These are phyloP conservation scores for Colletotrichum godetiae DNA, from an alignment of 2,329 filamentous ascomycete genomes.

Conservation along the genomic window DNA sequence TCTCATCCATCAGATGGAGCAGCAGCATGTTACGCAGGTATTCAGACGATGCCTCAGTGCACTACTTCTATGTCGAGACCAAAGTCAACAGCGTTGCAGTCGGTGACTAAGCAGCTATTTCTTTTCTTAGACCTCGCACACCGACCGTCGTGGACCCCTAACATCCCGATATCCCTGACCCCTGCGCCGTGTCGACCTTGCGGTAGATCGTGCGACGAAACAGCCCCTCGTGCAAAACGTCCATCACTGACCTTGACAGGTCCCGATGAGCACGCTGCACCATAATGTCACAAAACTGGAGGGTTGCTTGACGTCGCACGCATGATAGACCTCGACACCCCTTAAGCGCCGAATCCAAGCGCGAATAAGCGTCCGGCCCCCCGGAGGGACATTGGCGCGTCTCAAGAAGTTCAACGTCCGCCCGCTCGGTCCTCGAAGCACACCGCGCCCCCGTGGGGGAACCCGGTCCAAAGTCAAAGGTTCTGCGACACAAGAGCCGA, in stretches of 20 bases:
- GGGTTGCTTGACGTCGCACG: constrained; percentile 19
- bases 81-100: neutral
- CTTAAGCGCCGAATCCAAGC: constrained; percentile 24
- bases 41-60: neutral
- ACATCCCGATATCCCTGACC: neutral
- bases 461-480: constrained; percentile 25
- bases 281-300: neutral
- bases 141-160: constrained; percentile 27
- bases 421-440: constrained; percentile 28
- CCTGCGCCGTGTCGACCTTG: neutral
- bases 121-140: constrained; percentile 33
- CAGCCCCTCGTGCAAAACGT: constrained; percentile 1
- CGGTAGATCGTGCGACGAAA: constrained; percentile 12
- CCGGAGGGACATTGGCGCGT: constrained; percentile 27
- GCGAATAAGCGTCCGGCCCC: constrained; percentile 3
- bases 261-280: neutral
- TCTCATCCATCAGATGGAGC: neutral
- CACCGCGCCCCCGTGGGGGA: constrained; percentile 30
- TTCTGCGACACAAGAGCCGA: constrained; percentile 11
- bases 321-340: neutral
- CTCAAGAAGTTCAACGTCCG: constrained; percentile 18
- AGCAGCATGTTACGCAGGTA: neutral
- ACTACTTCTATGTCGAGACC: neutral
- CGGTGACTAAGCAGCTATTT: constrained; percentile 1
- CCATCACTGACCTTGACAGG: neutral